phyloP scores from a whole-genome alignment of 2,329 filamentous ascomycete genomes.

The Pyrenochaeta sp. region DNA sequence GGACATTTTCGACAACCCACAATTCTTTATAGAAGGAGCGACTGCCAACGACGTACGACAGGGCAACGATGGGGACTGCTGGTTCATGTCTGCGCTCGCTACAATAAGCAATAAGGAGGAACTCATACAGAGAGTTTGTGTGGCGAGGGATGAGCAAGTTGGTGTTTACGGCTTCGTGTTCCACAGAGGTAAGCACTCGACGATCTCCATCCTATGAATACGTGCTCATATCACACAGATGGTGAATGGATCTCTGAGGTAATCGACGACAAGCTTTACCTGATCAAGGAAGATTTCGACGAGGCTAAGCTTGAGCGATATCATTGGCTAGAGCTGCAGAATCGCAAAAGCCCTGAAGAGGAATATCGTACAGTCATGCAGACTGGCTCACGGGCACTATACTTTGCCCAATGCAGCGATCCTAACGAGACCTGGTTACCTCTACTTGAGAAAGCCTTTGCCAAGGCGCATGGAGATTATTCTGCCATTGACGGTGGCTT shows the following conservation, averaged over 20 bases:
- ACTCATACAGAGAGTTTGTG: slow-evolving; percentile 76
- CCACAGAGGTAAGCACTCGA: slow-evolving; percentile 63
- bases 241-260: slow-evolving; percentile 93
- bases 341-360: slow-evolving; percentile 75
- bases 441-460: slow-evolving; percentile 82
- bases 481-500: slow-evolving; percentile 77
- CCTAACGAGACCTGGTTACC: slow-evolving; percentile 86
- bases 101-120: slow-evolving; percentile 77
- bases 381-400: slow-evolving; percentile 77
- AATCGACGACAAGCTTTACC: slow-evolving; percentile 88
- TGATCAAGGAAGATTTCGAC: slow-evolving; percentile 84
- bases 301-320: slow-evolving; percentile 76
- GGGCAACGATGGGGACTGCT: slow-evolving; percentile 82
- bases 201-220: slow-evolving; percentile 5
- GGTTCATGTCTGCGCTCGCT: slow-evolving; percentile 82
- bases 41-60: slow-evolving; percentile 81
- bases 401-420: slow-evolving; percentile 78
- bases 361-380: slow-evolving; percentile 75
- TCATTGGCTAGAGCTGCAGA: slow-evolving; percentile 74
- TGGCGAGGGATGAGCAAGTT: slow-evolving; percentile 74
- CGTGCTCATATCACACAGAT: slow-evolving; percentile 58
- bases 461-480: slow-evolving; percentile 85
- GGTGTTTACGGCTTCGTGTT: slow-evolving; percentile 90
- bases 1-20: slow-evolving; percentile 79
- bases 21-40: slow-evolving; percentile 80